These are phyloP conservation scores for Lophiotrema nucula DNA, from an alignment of 495 filamentous ascomycete genomes.

Conservation along the genomic window DNA sequence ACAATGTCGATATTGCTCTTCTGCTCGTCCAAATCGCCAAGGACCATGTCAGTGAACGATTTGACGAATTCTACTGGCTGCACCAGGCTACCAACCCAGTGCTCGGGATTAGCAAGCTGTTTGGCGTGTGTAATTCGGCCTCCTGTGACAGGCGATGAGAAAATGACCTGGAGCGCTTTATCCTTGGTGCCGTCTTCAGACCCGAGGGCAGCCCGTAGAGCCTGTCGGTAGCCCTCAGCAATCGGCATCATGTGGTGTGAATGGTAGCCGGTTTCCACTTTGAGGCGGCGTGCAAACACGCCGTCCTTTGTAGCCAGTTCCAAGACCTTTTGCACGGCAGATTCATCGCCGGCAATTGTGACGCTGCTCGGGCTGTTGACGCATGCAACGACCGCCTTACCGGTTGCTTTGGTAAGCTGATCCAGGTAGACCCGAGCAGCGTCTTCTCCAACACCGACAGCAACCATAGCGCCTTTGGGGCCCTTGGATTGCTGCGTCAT, in stretches of 20 bases:
- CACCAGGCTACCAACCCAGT: slow-evolving; percentile 12
- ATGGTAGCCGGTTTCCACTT: slow-evolving; percentile 40
- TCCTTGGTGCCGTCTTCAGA: neutral
- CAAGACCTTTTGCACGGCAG: slow-evolving; percentile 1
- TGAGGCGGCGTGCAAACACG: slow-evolving; percentile 34
- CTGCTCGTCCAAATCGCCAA: neutral
- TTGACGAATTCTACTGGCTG: slow-evolving; percentile 6
- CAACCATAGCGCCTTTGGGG: slow-evolving; percentile 2
- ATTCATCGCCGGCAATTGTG: slow-evolving; percentile 2
- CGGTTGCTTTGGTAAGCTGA: neutral
- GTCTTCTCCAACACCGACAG: slow-evolving; percentile 4
- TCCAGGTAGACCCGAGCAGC: neutral
- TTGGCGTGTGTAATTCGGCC: slow-evolving; percentile 22
- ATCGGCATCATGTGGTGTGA: slow-evolving; percentile 40
- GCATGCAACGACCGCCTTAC: slow-evolving; percentile 1
- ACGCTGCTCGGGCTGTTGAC: slow-evolving; percentile 11
- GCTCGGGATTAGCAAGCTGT: slow-evolving; percentile 16
- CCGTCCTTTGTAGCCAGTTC: neutral
- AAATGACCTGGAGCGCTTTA: neutral
- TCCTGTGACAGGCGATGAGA: slow-evolving; percentile 1
- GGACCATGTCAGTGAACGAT: slow-evolving; percentile 3
- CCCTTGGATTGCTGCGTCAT: neutral
- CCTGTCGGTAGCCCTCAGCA: slow-evolving; percentile 30
- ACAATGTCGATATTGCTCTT: slow-evolving; percentile 7
- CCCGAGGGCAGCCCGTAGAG: neutral